These are phyloP conservation scores for Phellinidium pouzarii DNA, from an alignment of 1,284 basidiomycete genomes.

Conservation along the genomic window DNA sequence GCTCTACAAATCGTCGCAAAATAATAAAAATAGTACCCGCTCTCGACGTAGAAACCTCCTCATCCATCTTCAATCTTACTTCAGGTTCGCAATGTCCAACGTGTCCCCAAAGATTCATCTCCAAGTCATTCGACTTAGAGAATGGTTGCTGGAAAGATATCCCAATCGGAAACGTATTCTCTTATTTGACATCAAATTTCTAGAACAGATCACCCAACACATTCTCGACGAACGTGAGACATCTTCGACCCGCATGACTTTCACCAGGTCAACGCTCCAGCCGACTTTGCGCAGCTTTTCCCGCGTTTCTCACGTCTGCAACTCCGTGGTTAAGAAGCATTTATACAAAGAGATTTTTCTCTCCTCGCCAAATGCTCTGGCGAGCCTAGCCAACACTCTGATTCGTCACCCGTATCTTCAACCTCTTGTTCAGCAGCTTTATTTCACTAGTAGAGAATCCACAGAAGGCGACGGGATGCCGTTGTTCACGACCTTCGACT, in stretches of 20 bases:
- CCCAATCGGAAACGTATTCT: too few relatives aligned
- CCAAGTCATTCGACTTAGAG: too few relatives aligned
- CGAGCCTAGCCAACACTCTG: neutral
- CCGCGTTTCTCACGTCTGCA: neutral
- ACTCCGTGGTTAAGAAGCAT: neutral
- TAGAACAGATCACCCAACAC: neutral
- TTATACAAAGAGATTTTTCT: constrained; percentile 2
- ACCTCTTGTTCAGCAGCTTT: neutral
- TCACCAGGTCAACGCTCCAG: neutral
- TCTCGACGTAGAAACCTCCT: too few relatives aligned
- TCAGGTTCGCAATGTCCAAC: too few relatives aligned
- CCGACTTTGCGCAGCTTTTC: neutral
- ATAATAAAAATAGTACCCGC: too few relatives aligned
- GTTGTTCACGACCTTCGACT: neutral
- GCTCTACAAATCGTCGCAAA: too few relatives aligned
- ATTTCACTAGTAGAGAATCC: neutral
- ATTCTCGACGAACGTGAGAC: neutral
- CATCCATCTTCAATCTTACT: too few relatives aligned
- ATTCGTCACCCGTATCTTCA: neutral
- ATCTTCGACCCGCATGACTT: neutral
- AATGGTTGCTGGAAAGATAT: too few relatives aligned
- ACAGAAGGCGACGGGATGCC: neutral
- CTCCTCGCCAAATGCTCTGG: neutral
- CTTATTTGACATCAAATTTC: neutral
- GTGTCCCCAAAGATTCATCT: too few relatives aligned